Evolutionary conservation across 305 asterid genomes (phyloP).

Genomic region (Fraxinus platypoda): DNA sequence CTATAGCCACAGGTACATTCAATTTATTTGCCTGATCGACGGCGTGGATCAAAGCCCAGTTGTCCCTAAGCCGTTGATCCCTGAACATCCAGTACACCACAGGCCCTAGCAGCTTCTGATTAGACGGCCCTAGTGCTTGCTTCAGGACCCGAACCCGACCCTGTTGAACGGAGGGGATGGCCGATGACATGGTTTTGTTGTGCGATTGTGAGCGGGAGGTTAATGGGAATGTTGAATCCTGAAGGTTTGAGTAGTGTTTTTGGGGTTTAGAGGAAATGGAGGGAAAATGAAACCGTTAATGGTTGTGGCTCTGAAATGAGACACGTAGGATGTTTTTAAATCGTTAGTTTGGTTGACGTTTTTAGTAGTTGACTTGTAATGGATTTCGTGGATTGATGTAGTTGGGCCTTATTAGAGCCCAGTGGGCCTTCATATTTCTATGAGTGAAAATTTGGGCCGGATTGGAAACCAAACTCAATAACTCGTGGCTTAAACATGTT

Average conservation of each 20-base stretch:
- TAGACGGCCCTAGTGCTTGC: slow-evolving; percentile 30
- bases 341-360: slow-evolving; percentile 21
- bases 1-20: slow-evolving; percentile 75
- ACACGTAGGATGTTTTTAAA: slow-evolving; percentile 48
- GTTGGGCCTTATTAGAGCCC: not conserved
- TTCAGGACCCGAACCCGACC: slow-evolving; percentile 74
- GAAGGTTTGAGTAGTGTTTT: not conserved
- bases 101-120: slow-evolving; percentile 51
- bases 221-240: not conserved
- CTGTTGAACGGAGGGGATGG: slow-evolving; percentile 51
- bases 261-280: slow-evolving; percentile 41
- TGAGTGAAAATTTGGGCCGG: not conserved
- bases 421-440: not conserved
- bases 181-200: slow-evolving; percentile 33
- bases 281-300: slow-evolving; percentile 55
- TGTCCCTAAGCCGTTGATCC: slow-evolving; percentile 86
- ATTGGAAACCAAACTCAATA: not conserved
- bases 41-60: slow-evolving; percentile 98
- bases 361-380: not conserved
- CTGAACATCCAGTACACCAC: slow-evolving; percentile 99
- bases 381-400: not conserved
- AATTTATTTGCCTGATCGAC: slow-evolving; percentile 67
- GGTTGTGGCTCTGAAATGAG: slow-evolving; percentile 55
- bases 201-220: slow-evolving; percentile 25
- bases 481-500: not conserved